phyloP scores from a whole-genome alignment of 2,329 filamentous ascomycete species.

The Microdochium trichocladiopsis region DNA sequence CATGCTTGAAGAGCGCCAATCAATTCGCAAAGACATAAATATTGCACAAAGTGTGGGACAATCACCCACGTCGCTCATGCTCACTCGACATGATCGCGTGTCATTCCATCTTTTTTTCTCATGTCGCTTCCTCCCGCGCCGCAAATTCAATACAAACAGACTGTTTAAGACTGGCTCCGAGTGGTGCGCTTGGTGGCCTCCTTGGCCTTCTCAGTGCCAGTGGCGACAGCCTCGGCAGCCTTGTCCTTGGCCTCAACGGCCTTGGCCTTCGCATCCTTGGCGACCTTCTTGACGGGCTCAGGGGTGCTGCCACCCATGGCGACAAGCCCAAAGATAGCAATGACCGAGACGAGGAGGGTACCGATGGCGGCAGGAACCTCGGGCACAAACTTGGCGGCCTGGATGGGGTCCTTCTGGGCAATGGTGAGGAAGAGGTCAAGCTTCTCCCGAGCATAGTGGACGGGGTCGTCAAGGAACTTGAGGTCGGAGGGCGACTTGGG shows the following conservation, averaged over 20 bases:
- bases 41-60: neutral
- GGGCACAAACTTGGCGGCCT: conserved; percentile 83
- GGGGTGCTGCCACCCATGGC: conserved; percentile 57
- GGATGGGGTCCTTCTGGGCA: conserved; percentile 70
- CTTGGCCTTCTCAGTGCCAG: conserved; percentile 68
- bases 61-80: neutral
- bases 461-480: conserved; percentile 85
- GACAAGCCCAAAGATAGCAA: conserved; percentile 64
- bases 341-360: conserved; percentile 60
- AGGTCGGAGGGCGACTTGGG: conserved; percentile 69
- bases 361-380: conserved; percentile 80
- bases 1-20: neutral
- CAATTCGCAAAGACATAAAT: neutral
- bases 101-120: neutral
- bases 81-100: neutral
- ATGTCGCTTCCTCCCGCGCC: neutral
- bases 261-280: conserved; percentile 59
- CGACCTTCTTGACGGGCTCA: conserved; percentile 67
- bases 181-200: conserved; percentile 58
- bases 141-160: neutral
- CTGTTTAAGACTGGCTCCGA: conserved; percentile 44
- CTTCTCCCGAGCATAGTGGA: conserved; percentile 87
- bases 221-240: conserved; percentile 49
- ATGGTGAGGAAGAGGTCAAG: conserved; percentile 83
- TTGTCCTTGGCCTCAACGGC: conserved; percentile 72